Conservation (phyloP, 768 basidiomycete species). For the Trametes sanguinea region DNA sequence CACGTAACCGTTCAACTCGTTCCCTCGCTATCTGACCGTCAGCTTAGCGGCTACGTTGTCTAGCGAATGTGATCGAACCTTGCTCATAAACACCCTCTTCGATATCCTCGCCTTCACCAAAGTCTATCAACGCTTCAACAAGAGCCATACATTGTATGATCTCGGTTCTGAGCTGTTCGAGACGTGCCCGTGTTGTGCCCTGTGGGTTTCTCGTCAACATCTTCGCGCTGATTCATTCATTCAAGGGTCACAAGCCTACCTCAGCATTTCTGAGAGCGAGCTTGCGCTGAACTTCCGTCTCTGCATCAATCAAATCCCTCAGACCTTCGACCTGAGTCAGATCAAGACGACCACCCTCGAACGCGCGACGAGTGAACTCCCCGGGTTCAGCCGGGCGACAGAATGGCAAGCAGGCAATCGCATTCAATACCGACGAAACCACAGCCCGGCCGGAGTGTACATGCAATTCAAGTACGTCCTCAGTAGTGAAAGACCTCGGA, state of each 20-base stretch:
- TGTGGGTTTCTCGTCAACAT: conserved; percentile 32
- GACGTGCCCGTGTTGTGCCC: conserved; percentile 63
- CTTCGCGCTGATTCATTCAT: not conserved
- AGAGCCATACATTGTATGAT: conserved; percentile 76
- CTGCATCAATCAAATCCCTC: conserved; percentile 84
- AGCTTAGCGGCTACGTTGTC: not conserved
- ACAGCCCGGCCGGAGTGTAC: conserved; percentile 86
- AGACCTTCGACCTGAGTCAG: conserved; percentile 89
- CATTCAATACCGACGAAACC: conserved; percentile 65
- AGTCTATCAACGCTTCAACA: conserved; percentile 90
- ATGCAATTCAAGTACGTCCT: conserved; percentile 83
- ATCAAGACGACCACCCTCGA: conserved; percentile 78
- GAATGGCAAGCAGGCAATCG: conserved; percentile 60
- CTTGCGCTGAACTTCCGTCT: conserved; percentile 80
- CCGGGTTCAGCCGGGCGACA: conserved; percentile 83
- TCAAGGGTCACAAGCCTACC: conserved; percentile 44
- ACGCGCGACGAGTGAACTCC: conserved; percentile 87
- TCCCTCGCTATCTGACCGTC: conserved; percentile 47
- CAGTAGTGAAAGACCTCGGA: conserved; percentile 80
- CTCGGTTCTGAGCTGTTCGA: conserved; percentile 62
- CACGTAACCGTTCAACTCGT: conserved; percentile 51
- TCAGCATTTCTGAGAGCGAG: conserved; percentile 68
- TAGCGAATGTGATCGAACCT: conserved; percentile 45
- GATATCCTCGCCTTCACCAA: conserved; percentile 89
- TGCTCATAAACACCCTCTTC: conserved; percentile 78